Percentiles rank a stretch among this genome's conserved stretches.
Evolutionary conservation across 2,329 filamentous ascomycete genomes (phyloP).

Genomic region (Arthrobotrys iridis): DNA sequence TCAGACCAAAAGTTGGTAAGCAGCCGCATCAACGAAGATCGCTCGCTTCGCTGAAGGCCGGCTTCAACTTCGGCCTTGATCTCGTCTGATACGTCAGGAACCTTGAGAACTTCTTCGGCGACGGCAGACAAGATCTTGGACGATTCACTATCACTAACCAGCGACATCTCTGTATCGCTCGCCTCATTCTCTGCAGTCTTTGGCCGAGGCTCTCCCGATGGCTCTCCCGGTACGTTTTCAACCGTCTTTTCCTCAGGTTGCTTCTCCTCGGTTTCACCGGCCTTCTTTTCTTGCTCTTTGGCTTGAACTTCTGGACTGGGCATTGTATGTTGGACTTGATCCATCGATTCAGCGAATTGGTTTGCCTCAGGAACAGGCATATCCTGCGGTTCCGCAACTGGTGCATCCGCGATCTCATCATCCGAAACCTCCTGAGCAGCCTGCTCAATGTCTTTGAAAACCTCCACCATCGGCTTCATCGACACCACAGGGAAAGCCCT

Average conservation of each 20-base stretch:
- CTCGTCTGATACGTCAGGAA: slow-evolving; percentile 55
- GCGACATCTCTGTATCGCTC: slow-evolving; percentile 77
- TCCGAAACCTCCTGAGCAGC: slow-evolving; percentile 78
- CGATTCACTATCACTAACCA: slow-evolving; percentile 72
- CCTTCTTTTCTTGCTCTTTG: neutral
- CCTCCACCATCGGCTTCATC: slow-evolving; percentile 94
- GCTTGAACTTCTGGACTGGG: slow-evolving; percentile 27
- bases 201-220: slow-evolving; percentile 23
- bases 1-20: slow-evolving; percentile 98
- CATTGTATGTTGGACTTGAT: slow-evolving; percentile 48
- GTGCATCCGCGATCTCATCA: slow-evolving; percentile 51
- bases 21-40: slow-evolving; percentile 92
- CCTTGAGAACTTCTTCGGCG: slow-evolving; percentile 64
- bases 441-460: slow-evolving; percentile 92
- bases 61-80: slow-evolving; percentile 68
- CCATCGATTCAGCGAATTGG: slow-evolving; percentile 56
- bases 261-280: slow-evolving; percentile 23
- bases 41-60: slow-evolving; percentile 89
- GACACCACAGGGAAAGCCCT: slow-evolving; percentile 88
- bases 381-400: slow-evolving; percentile 55
- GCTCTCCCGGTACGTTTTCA: slow-evolving; percentile 24
- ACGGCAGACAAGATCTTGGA: slow-evolving; percentile 53
- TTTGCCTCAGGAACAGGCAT: slow-evolving; percentile 56
- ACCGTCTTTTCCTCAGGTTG: neutral
- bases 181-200: slow-evolving; percentile 60